Percentiles rank a stretch among this genome's conserved stretches.
Conservation (phyloP, 371 early-diverging fungal species). For the Zychaea mexicana region DNA sequence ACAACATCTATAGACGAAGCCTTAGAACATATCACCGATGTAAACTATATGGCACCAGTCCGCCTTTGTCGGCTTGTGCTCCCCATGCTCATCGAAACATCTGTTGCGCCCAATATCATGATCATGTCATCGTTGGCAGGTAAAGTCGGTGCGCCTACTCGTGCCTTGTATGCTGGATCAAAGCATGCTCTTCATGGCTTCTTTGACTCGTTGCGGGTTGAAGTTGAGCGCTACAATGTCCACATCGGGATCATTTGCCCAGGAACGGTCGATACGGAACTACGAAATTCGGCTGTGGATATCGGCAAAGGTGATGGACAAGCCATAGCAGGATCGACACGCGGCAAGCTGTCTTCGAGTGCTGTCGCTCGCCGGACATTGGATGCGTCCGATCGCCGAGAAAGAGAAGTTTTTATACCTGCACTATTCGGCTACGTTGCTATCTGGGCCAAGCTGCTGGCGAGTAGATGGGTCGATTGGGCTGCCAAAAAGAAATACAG, state of each 20-base stretch:
- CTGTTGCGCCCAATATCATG: slow-evolving; percentile 60
- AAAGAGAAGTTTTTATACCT: slow-evolving; percentile 67
- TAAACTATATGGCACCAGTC: slow-evolving; percentile 74
- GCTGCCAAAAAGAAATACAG: slow-evolving; percentile 53
- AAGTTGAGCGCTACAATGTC: slow-evolving; percentile 59
- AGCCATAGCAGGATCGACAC: slow-evolving; percentile 55
- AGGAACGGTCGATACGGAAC: slow-evolving; percentile 77
- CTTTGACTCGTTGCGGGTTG: slow-evolving; percentile 84
- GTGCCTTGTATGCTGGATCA: slow-evolving; percentile 78
- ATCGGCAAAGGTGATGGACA: slow-evolving; percentile 9
- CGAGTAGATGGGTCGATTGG: slow-evolving; percentile 66
- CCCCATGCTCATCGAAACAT: slow-evolving; percentile 52
- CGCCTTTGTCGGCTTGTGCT: slow-evolving; percentile 60
- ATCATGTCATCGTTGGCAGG: slow-evolving; percentile 86
- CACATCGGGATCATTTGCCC: slow-evolving; percentile 74
- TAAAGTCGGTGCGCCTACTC: slow-evolving; percentile 79
- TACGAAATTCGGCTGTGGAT: slow-evolving; percentile 76
- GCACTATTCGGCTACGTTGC: slow-evolving; percentile 56
- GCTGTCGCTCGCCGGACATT: slow-evolving; percentile 66
- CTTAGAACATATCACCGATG: slow-evolving; percentile 47
- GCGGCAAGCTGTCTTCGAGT: slow-evolving; percentile 61
- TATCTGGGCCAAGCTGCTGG: slow-evolving; percentile 54
- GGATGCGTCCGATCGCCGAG: slow-evolving; percentile 60
- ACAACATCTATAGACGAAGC: slow-evolving; percentile 21
- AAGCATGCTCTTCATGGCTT: slow-evolving; percentile 88